phyloP scores from a whole-genome alignment of 2,329 filamentous ascomycete species.

The Mollisia scopiformis region DNA sequence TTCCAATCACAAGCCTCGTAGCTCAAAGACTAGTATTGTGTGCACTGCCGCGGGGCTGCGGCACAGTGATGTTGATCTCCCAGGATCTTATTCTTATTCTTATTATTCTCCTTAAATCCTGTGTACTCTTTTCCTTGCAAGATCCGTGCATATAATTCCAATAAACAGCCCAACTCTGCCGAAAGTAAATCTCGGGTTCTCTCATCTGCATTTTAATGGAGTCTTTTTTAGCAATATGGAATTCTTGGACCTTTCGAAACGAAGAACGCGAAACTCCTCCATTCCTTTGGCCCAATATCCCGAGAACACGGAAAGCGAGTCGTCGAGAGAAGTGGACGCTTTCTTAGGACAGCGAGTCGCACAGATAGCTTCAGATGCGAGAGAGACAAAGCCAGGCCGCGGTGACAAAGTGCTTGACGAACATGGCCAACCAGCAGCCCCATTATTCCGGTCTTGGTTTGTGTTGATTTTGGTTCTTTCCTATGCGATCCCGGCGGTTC shows the following conservation, averaged over 20 bases:
- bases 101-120: too few species aligned
- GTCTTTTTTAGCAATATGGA: background rate
- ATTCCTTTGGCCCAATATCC: background rate
- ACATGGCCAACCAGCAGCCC: background rate
- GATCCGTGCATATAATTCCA: too few species aligned
- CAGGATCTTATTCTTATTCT: background rate
- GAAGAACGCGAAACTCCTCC: background rate
- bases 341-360: background rate
- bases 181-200: too few species aligned
- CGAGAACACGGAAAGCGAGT: background rate
- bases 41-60: background rate
- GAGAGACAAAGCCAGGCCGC: background rate
- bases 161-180: too few species aligned
- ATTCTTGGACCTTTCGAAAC: background rate
- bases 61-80: background rate
- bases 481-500: background rate
- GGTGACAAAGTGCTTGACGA: background rate
- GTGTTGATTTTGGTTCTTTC: background rate
- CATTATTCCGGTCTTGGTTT: background rate
- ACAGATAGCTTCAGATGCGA: background rate
- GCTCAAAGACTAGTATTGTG: background rate
- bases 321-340: background rate
- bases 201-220: background rate
- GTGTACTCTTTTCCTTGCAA: too few species aligned
- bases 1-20: background rate